Evolutionary conservation across 2,329 filamentous ascomycete genomes (phyloP), one percentile per base, ranked within the genome.

Genomic region (Sclerotinia trifoliorum): DNA sequence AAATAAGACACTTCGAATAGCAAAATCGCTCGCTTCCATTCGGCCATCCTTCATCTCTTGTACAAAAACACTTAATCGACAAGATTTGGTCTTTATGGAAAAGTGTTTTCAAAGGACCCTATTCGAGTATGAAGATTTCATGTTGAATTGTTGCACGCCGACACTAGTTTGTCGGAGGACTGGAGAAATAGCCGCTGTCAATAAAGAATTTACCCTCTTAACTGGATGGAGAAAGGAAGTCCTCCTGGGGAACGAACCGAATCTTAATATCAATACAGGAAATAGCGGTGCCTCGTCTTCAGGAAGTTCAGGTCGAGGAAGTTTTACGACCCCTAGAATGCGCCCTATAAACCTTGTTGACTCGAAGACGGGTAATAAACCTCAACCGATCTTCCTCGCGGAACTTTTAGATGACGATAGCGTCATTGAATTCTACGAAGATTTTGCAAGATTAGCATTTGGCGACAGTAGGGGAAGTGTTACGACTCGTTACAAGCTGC

Each of bases 31-130:
- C 65, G 90, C 92, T 8, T 93, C 91, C 56, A 96, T 97, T 74
- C 90, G 95, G 10, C 94, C 95, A 1, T 95, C 93, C 0, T 95
- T 99, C 77, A 94, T 98, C 71, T 90, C 93, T 15, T 96, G 93
- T 71, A 96, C 92, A 26, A 91, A 92, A 75, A 93, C 92, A n/a
- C 82, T 98, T 70, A 94, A 93, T 72, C 84, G 89, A 24, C 90
- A 95, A 75, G 95, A 99, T 78, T 83, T 98, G 39, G 89, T 99
- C 29, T 97, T 98, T 78, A 97, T 97, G 91, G 95, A 99, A 79
- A 96, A 96, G 80, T 96, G 92, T 75, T 93, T 98, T 77, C 95
- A 99, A 79, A 88, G 95, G 49, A 96, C 93, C 0, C 83, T 98
- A 15, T 93, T 93, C 76, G 93, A 97, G 77, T 96, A 96, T 75